Percentiles rank a stretch among this genome's conserved stretches.
phyloP scores from a whole-genome alignment of 768 basidiomycete genomes.

The Mycena capillaripes region DNA sequence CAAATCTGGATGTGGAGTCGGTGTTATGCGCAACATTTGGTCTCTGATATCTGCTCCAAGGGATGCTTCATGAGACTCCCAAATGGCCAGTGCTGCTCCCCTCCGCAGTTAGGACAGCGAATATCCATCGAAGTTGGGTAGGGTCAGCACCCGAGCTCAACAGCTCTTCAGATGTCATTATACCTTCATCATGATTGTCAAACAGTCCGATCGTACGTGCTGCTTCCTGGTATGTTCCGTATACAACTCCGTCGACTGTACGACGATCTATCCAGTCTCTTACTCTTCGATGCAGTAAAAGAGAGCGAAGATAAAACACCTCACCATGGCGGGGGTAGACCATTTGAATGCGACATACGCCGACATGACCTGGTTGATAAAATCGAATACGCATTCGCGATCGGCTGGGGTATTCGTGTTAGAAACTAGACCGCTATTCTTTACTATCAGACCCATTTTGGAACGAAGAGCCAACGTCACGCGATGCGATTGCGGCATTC shows the following conservation, averaged over 20 bases:
- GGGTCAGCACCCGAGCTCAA: not conserved
- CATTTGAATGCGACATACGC: not conserved
- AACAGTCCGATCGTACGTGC: conserved; percentile 1
- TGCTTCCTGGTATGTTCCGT: not conserved
- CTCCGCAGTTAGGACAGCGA: not conserved
- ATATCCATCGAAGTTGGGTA: not conserved
- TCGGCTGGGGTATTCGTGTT: not conserved
- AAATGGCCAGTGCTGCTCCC: not conserved
- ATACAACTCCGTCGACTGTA: not conserved
- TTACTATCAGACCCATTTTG: too few relatives aligned
- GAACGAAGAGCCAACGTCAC: too few relatives aligned
- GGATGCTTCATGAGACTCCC: too few relatives aligned
- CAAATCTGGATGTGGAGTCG: not conserved
- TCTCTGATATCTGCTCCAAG: not conserved
- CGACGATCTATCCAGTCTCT: not conserved
- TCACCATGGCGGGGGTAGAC: conserved; percentile 1
- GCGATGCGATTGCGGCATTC: too few relatives aligned
- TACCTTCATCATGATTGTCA: not conserved
- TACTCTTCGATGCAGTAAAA: not conserved
- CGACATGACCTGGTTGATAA: not conserved
- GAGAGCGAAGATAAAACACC: not conserved
- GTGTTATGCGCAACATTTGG: not conserved
- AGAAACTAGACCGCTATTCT: too few relatives aligned
- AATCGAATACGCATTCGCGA: not conserved
- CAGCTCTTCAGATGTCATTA: conserved; percentile 7